These are phyloP conservation scores for Cyberlindnera xylosilytica DNA, from an alignment of 805 yeast genomes.

Conservation along the genomic window DNA sequence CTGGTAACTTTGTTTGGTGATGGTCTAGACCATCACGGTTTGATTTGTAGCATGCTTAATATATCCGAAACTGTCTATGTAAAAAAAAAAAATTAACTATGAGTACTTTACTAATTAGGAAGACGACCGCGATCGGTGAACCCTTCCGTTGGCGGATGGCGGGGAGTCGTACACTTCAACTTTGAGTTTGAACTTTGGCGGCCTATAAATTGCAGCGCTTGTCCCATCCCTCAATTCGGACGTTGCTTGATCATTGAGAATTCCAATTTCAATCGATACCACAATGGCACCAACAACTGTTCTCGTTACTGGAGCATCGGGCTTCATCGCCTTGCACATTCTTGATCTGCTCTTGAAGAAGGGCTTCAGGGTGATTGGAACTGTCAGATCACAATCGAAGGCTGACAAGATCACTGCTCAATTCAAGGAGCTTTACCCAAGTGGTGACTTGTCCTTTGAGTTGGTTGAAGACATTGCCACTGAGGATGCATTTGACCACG, in stretches of 20 bases:
- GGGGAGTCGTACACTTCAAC: neutral
- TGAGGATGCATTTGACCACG: constrained; percentile 43
- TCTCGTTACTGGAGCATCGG: constrained; percentile 48
- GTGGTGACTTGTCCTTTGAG: constrained; percentile 38
- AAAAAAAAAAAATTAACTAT: too few relatives aligned
- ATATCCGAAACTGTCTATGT: too few relatives aligned
- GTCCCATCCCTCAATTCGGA: too few relatives aligned
- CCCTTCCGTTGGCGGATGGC: too few relatives aligned
- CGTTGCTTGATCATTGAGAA: too few relatives aligned
- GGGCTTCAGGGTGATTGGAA: constrained; percentile 42
- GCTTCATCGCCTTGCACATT: constrained; percentile 47
- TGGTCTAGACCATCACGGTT: too few relatives aligned
- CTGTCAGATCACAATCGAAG: constrained; percentile 40
- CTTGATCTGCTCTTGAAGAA: constrained; percentile 35
- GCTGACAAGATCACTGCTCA: constrained; percentile 32
- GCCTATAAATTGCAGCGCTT: too few relatives aligned
- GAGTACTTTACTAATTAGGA: neutral
- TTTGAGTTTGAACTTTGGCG: too few relatives aligned
- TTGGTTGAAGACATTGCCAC: constrained; percentile 46
- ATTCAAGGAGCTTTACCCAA: constrained; percentile 30
- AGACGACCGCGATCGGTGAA: neutral
- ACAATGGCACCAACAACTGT: constrained; percentile 26
- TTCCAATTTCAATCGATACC: neutral
- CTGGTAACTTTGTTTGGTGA: too few relatives aligned
- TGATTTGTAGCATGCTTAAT: too few relatives aligned